A percentile compares a stretch with the other conserved stretches of the same genome.
Conservation (phyloP, 2,329 filamentous ascomycete species). For the Aspergillus eucalypticola region DNA sequence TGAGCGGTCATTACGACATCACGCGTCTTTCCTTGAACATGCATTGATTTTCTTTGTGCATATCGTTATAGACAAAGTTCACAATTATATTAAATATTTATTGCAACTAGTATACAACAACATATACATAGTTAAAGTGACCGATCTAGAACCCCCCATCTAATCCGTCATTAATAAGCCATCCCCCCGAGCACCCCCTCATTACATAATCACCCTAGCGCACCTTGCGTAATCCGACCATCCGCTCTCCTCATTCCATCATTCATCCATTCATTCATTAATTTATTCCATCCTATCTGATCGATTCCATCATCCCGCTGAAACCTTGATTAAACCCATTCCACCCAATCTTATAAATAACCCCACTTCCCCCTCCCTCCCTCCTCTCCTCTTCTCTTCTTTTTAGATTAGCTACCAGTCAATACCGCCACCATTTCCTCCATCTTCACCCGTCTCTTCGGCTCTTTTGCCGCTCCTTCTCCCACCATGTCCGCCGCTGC, state of each 20-base stretch:
- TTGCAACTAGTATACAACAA: not conserved
- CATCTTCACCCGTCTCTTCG: slow-evolving; percentile 73
- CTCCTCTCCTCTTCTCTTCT: not conserved
- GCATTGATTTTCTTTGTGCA: slow-evolving; percentile 1
- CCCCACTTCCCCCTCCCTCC: not conserved
- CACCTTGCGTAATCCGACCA: not conserved
- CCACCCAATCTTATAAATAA: slow-evolving; percentile 3
- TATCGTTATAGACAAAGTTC: not conserved
- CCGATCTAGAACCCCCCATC: too few species aligned
- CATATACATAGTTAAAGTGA: too few species aligned
- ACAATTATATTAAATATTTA: not conserved
- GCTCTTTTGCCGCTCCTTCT: slow-evolving; percentile 53
- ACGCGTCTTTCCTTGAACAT: slow-evolving; percentile 1
- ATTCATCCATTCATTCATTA: not conserved
- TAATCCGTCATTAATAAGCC: too few species aligned
- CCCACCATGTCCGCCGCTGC: slow-evolving; percentile 80
- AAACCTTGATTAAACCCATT: not conserved
- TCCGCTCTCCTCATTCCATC: not conserved
- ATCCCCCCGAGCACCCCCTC: too few species aligned
- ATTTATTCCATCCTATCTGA: too few species aligned
- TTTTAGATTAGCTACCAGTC: not conserved
- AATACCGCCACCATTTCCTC: slow-evolving; percentile 57
- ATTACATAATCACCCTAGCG: too few species aligned
- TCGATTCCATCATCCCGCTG: not conserved
- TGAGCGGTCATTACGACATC: slow-evolving; percentile 11